Conservation (phyloP, 2,329 filamentous ascomycete genomes). For the Apiospora rasikravindrae region DNA sequence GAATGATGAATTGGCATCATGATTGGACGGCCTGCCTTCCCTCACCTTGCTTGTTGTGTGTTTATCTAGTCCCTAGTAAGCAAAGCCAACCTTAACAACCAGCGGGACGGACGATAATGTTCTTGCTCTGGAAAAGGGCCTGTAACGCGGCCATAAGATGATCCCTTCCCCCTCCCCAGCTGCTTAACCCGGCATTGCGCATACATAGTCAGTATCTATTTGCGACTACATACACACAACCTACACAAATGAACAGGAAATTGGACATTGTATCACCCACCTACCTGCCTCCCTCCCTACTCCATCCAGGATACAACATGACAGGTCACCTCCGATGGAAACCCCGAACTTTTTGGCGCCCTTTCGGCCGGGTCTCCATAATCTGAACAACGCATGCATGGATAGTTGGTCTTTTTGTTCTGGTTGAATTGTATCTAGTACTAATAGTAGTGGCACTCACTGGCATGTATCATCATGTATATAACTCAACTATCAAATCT, state of each 20-base stretch:
- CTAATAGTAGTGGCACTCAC: too few species aligned
- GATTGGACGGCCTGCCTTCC: background rate
- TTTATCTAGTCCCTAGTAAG: too few species aligned
- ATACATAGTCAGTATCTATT: background rate
- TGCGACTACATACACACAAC: background rate
- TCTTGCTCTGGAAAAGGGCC: too few species aligned
- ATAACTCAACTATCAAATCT: too few species aligned
- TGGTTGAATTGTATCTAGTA: too few species aligned
- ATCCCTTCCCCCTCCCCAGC: too few species aligned
- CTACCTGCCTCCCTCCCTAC: background rate
- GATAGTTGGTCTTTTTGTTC: too few species aligned
- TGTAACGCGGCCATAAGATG: background rate
- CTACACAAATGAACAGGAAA: background rate
- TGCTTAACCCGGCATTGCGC: too few species aligned
- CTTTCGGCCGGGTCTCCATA: background rate
- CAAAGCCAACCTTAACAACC: too few species aligned
- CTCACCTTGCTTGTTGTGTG: background rate
- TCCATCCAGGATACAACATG: constrained; percentile 1
- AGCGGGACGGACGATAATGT: too few species aligned
- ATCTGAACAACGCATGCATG: background rate
- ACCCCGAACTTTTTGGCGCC: background rate
- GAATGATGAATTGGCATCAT: background rate
- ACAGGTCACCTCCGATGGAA: background rate
- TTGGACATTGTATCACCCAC: background rate
- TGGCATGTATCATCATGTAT: too few species aligned